Evolutionary conservation across 768 basidiomycete species (phyloP).

Genomic region (Boletus speciosus): DNA sequence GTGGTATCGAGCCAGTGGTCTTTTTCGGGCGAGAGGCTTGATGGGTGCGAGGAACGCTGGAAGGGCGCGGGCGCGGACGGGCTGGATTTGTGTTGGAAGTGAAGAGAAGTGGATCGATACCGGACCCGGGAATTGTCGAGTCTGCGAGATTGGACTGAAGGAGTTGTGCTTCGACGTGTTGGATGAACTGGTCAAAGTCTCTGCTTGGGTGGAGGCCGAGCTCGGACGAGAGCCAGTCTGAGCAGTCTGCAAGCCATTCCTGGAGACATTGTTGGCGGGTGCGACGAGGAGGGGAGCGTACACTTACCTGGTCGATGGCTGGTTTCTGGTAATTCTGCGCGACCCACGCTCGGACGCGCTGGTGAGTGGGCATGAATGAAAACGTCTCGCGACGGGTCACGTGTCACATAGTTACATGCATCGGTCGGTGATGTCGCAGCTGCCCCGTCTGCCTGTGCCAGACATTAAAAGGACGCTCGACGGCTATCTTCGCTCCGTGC

Average conservation of each 20-base stretch:
- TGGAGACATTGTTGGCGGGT: slow-evolving; percentile 25
- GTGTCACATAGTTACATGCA: slow-evolving; percentile 12
- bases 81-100: slow-evolving; percentile 5
- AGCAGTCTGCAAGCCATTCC: slow-evolving; percentile 79
- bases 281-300: neutral
- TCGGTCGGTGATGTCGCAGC: slow-evolving; percentile 20
- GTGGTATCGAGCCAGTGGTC: slow-evolving; percentile 39
- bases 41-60: slow-evolving; percentile 1
- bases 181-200: slow-evolving; percentile 50
- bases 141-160: slow-evolving; percentile 69
- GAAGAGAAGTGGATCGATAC: slow-evolving; percentile 40
- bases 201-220: slow-evolving; percentile 43
- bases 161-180: slow-evolving; percentile 60
- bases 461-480: slow-evolving; percentile 70
- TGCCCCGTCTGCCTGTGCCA: slow-evolving; percentile 82
- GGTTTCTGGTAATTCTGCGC: slow-evolving; percentile 56
- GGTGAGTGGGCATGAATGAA: slow-evolving; percentile 20
- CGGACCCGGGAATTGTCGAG: slow-evolving; percentile 69
- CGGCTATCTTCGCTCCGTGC: slow-evolving; percentile 72
- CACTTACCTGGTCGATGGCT: slow-evolving; percentile 55
- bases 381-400: neutral
- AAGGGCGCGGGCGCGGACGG: slow-evolving; percentile 7
- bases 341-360: slow-evolving; percentile 50
- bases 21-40: slow-evolving; percentile 10
- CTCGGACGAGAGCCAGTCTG: slow-evolving; percentile 55